Evolutionary conservation across 345 rosid genomes (phyloP), one percentile per base, ranked within the genome.

Genomic region (Citrus glauca): DNA sequence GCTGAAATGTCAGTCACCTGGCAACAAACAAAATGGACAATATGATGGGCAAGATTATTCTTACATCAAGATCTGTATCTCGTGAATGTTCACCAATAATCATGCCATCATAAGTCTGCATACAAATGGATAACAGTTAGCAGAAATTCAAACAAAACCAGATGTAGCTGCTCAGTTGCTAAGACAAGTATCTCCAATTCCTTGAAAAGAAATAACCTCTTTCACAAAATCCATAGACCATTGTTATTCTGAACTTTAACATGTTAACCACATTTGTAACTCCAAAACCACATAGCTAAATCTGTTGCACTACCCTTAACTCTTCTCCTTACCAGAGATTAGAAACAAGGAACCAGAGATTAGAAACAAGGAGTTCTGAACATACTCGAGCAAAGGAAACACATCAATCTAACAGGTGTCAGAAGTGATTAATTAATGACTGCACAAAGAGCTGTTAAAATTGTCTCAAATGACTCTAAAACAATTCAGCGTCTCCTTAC

Each of bases 31-130:
- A 3, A 76, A 50, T 20, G 37, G 40, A 27, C 7, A 65, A 69
- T 14, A 24, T 13, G 32, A 69, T 19, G 55, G 69, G 25, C 33
- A 33, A 72, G 78, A 77, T 71, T 67, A 38, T 77, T 78, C 95
- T 89, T 90, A 96, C 99, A 84, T 96, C 99, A 35, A 96, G 98
- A 87, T 96, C 99, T 5, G 93, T 75, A 80, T 94, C 99, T 79
- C 99, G 86, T 80, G 99, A 88, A 86, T 96, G 98, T 84, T 96
- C 99, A 80, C 99, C 99, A 28, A 96, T 86, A 76, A 96, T 90
- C 98, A 94, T 96, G 78, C 99, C 99, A 84, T 96, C 99, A 74
- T 96, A 96, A 11, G 99, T 20, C 99, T 96, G 93, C 82, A 69
- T 55, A 77, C n/a, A 57, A 81, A 78, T 45, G 59, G 32, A 72